Evolutionary conservation across 306 rosid genomes (phyloP).

Genomic region (Lagenaria siceraria): DNA sequence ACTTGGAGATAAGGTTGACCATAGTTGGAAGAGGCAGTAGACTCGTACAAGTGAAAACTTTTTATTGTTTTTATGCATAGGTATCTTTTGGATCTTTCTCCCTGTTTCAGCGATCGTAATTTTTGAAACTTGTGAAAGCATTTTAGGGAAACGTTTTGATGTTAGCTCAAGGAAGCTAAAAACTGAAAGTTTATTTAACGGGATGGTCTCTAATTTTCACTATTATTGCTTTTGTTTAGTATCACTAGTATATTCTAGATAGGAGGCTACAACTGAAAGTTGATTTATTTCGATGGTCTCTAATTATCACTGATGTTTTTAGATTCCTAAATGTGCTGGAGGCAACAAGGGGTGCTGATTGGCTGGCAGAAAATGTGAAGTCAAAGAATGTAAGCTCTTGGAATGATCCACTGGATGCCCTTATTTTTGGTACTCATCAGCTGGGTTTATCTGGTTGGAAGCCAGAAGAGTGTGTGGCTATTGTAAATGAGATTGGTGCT

Average conservation of each 20-base stretch:
- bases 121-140: neutral
- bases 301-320: conserved; percentile 16
- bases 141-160: neutral
- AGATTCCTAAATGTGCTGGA: conserved; percentile 80
- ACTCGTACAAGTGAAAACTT: neutral
- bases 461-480: conserved; percentile 78
- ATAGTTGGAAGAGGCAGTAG: conserved; percentile 1
- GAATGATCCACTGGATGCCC: conserved; percentile 77
- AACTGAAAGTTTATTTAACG: neutral
- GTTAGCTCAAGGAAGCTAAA: neutral
- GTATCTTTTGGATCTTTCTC: neutral
- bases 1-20: neutral
- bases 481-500: conserved; percentile 73
- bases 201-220: no score
- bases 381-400: conserved; percentile 53
- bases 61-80: neutral
- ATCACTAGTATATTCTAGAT: neutral
- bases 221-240: neutral
- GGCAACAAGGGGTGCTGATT: conserved; percentile 55
- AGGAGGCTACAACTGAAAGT: neutral
- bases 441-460: conserved; percentile 75
- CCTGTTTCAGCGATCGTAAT: neutral
- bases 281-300: neutral
- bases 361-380: conserved; percentile 62
- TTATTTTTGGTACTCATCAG: conserved; percentile 70